Base-by-base conservation (phyloP, 129 eudicot species). In the Artemisia annua region DNA sequence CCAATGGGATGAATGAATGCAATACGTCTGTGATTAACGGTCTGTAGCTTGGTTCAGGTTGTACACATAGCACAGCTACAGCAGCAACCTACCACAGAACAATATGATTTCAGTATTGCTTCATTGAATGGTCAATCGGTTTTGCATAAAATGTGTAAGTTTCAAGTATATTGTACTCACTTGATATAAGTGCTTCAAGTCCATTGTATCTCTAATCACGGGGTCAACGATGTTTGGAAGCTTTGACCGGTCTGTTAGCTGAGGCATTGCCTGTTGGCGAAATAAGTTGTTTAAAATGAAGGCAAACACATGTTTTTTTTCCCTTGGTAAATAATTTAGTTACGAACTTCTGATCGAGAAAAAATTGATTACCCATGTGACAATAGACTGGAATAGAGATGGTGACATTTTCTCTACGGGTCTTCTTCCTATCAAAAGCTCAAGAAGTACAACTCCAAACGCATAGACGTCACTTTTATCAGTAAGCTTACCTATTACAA, bases 381-480 rank as follows among this genome's bases (percentile, higher is more conserved):
- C 96, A 11, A 89, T 83, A 65, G 96, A 93, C 64, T 85, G 95
- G 73, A 88, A 79, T 26, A 87, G 84, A 70, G 95, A 75, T 19
- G 90, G 88, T 43, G 90, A 81, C 78, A 83, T 63, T 82, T 82
- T 85, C 76, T 89, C 98, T 17, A 93, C 95, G 16, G 98, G 96
- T 72, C 83, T 89, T 87, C 88, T 85, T 54, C 98, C 95, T 12
- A 83, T 82, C 77, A 93, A 83, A 70, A 93, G 96, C 81, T 93
- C 98, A 67, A 93, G 86, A 69, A 93, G 98, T 72, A 93, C 61
- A 43, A 93, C 92, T 48, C 98, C 98, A 81, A 89, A 93, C 24
- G 98, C 92, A 70, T 93, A 93, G 50, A 93, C 98, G 30, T 93
- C 98, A 84, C 98, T 89, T 78, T 93, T 93, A 52, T 93, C 98